phyloP scores from a whole-genome alignment of 306 rosid genomes.

The Rosa lucieae region DNA sequence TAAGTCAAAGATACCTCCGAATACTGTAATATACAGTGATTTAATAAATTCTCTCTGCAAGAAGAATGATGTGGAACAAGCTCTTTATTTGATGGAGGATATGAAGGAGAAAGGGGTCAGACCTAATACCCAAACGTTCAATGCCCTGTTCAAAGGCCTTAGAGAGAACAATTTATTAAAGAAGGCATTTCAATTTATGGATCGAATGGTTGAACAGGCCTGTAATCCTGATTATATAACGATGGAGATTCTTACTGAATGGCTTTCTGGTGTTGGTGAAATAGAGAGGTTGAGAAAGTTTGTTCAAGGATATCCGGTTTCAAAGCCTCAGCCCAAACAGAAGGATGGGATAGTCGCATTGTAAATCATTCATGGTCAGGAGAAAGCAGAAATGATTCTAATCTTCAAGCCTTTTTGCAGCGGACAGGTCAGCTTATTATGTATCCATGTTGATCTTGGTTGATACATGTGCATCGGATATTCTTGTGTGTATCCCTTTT shows the following conservation, averaged over 20 bases:
- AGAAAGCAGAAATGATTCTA: background rate
- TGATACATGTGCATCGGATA: constrained; percentile 17
- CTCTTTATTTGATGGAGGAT: constrained; percentile 53
- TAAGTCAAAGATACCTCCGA: constrained; percentile 54
- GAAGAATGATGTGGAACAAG: constrained; percentile 40
- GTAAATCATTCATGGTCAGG: background rate
- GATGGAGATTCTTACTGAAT: constrained; percentile 76
- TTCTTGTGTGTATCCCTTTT: constrained; percentile 7
- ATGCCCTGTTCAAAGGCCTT: constrained; percentile 60
- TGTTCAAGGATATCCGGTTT: constrained; percentile 42
- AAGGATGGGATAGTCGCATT: background rate
- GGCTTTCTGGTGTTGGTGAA: constrained; percentile 65
- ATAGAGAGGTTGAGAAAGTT: constrained; percentile 48
- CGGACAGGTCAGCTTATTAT: background rate
- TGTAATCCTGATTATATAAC: constrained; percentile 68
- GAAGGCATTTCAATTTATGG: constrained; percentile 62
- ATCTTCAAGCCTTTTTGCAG: background rate
- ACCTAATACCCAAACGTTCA: constrained; percentile 61
- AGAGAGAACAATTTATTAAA: constrained; percentile 41
- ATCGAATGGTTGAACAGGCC: constrained; percentile 58
- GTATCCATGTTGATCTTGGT: background rate
- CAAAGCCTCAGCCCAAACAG: background rate
- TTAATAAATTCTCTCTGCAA: constrained; percentile 68
- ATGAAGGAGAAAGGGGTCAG: constrained; percentile 59
- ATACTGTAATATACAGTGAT: constrained; percentile 58